Percentiles rank a stretch among this genome's conserved stretches.
phyloP scores from a whole-genome alignment of 108 stramenopile species.

The Nitzschia inconspicua region DNA sequence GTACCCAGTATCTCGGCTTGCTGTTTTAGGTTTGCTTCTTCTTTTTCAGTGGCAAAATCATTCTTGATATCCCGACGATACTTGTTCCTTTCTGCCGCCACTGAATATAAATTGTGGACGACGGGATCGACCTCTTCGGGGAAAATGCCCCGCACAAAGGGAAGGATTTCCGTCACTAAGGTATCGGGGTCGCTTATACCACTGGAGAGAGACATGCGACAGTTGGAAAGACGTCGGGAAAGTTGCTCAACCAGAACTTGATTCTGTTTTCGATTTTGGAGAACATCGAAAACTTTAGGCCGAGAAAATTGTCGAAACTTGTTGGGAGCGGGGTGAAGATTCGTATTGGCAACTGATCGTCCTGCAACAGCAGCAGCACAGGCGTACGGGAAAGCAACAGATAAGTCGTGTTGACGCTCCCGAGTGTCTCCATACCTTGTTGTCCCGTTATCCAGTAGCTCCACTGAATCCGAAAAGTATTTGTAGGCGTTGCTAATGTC shows the following conservation, averaged over 20 bases:
- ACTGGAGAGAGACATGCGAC: too few relatives aligned
- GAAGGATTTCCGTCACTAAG: constrained; percentile 59
- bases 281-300: constrained; percentile 69
- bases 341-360: constrained; percentile 62
- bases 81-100: constrained; percentile 24
- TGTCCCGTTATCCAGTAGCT: constrained; percentile 48
- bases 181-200: constrained; percentile 39
- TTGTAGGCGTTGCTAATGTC: constrained; percentile 59
- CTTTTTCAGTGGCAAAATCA: too few relatives aligned
- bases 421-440: background rate
- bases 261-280: constrained; percentile 62
- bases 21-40: constrained; percentile 4
- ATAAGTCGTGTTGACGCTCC: too few relatives aligned
- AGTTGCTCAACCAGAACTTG: constrained; percentile 46
- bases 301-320: constrained; percentile 70
- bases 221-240: constrained; percentile 33
- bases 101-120: constrained; percentile 53
- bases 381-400: constrained; percentile 45
- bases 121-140: constrained; percentile 51
- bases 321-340: constrained; percentile 63
- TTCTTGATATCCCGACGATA: too few relatives aligned
- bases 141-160: constrained; percentile 47
- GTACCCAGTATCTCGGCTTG: constrained; percentile 36
- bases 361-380: constrained; percentile 61
- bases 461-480: constrained; percentile 59